Base-by-base conservation (phyloP, 805 yeast genomes). In the Lachancea sp. region DNA sequence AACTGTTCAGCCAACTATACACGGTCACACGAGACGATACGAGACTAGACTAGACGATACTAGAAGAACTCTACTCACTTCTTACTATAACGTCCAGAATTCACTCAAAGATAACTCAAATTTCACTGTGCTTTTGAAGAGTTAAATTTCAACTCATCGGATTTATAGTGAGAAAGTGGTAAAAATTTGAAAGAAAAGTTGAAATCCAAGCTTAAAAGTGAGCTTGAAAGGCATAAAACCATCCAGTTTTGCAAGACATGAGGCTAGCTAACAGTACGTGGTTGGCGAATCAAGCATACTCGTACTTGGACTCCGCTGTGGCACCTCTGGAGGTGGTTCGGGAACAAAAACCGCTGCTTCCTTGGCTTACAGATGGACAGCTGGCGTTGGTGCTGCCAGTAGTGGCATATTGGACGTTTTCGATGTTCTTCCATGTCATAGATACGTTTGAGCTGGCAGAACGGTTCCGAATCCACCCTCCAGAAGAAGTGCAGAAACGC, bases 401-500 rank as follows among this genome's bases (percentile, higher is more conserved):
- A 3, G 70, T 80, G 2, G 89, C 82, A 2, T 93, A 93, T 64
- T 93, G 98, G 98, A 47, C 67, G 1, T 79, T 81, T 55, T 84
- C 95, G 2, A 58, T 76, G 22, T 65, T 85, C 50, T 93, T 85
- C 74, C 88, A 83, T 59, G 49, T 83, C 8, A 67, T 90, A 42
- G 98, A 93, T 63, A 74, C 74, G 36, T 78, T 74, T 53, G 77
- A 86, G 59, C 68, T 88, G 51, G 87, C 90, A 36, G 96, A 86
- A 57, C 70, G 75, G 60, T 88, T 86, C 67, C 74, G 98, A 53
- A 88, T 93, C 42, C 99, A 93, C 63, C 90, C 98, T 17, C 81
- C 90, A 32, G 95, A 84, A 55, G 98, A 91, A 62, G 87, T 88
- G 46, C 56, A 71, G 27, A 61, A 75, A 41, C 77, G 93, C 53